Base-by-base conservation (phyloP, 306 rosid genomes). In the Lotus japonicus region DNA sequence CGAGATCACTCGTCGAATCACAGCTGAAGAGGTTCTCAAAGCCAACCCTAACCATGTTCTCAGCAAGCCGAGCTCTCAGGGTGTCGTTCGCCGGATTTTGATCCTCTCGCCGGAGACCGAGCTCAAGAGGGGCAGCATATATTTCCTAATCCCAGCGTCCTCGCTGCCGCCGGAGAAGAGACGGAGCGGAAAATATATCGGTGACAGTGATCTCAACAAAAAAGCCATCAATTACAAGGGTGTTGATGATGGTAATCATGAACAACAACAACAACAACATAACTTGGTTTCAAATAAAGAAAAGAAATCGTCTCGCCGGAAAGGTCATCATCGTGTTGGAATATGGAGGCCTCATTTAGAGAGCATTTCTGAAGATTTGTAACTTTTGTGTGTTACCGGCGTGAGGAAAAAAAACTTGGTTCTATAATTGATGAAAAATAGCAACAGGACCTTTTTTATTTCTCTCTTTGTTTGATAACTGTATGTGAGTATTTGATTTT, bases 71-170 rank as follows among this genome's bases (percentile, higher is more conserved):
- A 84, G 80, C 68, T 83, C 87, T 5, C 88, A 83, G 28, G 96
- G 88, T 2, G 88, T 90, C 11, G 92, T 82, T 61, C 97, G 91
- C 16, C 84, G 83, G 73, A 85, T 90, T 71, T 50, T 79, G 59
- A 80, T 94, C n/a, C 88, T 94, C 71, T 88, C 90, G 0, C 95
- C 98, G 36, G 92, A 88, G 23, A 82, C 97, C 0, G 94, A 88
- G 74, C 98, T 94, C 73, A 88, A 87, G 80, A 71, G 97, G 21
- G 98, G 98, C 3, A 83, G 80, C 81, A 90, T 94, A 6, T 90
- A 94, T 79, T 94, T 94, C 86, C 78, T 94, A 87, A 86, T 94
- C 58, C 97, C 98, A 2, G 51, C 79, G 0, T 79, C 96, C 0
- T 94, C 99, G 2, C 35, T 88, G 0, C 87, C 85, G 1, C 83